Evolutionary conservation across 139 green algal species (phyloP).

Genomic region (Micractinium sp.): DNA sequence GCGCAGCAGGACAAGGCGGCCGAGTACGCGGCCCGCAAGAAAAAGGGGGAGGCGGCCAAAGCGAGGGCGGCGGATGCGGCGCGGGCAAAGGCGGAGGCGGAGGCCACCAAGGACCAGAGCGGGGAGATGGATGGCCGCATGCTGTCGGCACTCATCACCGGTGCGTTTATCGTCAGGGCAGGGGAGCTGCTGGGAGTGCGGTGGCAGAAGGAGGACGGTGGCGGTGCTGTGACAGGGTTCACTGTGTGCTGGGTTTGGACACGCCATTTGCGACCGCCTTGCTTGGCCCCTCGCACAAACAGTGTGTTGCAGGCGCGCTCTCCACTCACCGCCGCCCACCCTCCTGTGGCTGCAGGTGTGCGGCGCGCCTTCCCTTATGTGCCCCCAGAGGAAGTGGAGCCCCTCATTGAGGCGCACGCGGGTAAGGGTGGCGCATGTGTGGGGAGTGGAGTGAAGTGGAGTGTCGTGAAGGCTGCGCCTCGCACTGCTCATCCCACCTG

Average conservation of each 20-base stretch:
- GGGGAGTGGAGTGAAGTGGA: not conserved
- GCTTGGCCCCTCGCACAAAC: no score
- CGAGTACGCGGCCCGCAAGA: constrained; percentile 14
- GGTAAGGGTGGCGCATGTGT: not conserved
- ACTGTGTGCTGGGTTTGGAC: no score
- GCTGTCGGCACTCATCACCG: constrained; percentile 82
- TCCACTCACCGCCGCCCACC: not conserved
- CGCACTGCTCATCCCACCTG: no score
- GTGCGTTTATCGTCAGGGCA: not conserved
- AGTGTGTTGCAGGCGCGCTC: not conserved
- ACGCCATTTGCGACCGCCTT: no score
- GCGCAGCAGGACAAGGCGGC: constrained; percentile 39
- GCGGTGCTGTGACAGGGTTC: no score
- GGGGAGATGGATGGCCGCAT: constrained; percentile 71
- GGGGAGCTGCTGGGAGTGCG: no score
- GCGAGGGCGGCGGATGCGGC: constrained; percentile 6
- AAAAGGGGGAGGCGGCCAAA: constrained; percentile 26
- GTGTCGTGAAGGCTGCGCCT: no score
- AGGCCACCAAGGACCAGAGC: constrained; percentile 18
- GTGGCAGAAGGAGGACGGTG: not conserved
- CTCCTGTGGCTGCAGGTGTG: constrained; percentile 65
- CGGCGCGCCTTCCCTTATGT: constrained; percentile 95
- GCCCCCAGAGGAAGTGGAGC: constrained; percentile 59
- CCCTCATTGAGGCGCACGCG: constrained; percentile 70
- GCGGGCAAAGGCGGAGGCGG: not conserved